These are phyloP conservation scores for Metarhizium humberi DNA, from an alignment of 2,329 filamentous ascomycete genomes.

Conservation along the genomic window DNA sequence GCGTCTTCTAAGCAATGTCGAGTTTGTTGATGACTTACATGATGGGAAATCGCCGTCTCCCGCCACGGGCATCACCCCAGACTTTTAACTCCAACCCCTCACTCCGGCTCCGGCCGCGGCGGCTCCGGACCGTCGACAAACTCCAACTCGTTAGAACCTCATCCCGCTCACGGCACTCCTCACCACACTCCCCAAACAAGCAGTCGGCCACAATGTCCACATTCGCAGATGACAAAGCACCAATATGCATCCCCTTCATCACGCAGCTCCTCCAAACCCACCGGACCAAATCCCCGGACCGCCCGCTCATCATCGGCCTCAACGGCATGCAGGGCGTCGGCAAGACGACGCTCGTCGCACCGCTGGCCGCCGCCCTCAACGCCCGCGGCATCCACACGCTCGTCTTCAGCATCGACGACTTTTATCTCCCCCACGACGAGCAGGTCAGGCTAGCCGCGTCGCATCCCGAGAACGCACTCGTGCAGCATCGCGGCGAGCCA, in stretches of 20 bases:
- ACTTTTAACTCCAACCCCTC: background rate
- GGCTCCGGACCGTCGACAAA: background rate
- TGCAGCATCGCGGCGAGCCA: slow-evolving; percentile 77
- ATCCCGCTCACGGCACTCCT: background rate
- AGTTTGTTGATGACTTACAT: no score
- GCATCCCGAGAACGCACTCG: slow-evolving; percentile 62
- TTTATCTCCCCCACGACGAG: slow-evolving; percentile 68
- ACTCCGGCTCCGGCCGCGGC: background rate
- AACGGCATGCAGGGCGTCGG: slow-evolving; percentile 89
- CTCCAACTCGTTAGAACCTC: background rate
- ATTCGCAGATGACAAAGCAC: slow-evolving; percentile 68
- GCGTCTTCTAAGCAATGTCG: no score
- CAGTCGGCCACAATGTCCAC: background rate
- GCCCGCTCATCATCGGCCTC: slow-evolving; percentile 73
- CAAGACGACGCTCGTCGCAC: slow-evolving; percentile 77
- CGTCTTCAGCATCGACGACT: slow-evolving; percentile 78
- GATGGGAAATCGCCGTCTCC: no score
- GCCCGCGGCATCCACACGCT: slow-evolving; percentile 51
- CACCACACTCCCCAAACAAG: background rate
- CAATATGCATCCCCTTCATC: slow-evolving; percentile 70
- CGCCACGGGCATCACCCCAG: background rate
- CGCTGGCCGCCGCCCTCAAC: slow-evolving; percentile 53
- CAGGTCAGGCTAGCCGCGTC: slow-evolving; percentile 55
- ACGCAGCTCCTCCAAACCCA: slow-evolving; percentile 48
- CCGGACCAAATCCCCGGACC: slow-evolving; percentile 27